phyloP scores from a whole-genome alignment of 805 yeast genomes.

The Spathaspora gorwiae region DNA sequence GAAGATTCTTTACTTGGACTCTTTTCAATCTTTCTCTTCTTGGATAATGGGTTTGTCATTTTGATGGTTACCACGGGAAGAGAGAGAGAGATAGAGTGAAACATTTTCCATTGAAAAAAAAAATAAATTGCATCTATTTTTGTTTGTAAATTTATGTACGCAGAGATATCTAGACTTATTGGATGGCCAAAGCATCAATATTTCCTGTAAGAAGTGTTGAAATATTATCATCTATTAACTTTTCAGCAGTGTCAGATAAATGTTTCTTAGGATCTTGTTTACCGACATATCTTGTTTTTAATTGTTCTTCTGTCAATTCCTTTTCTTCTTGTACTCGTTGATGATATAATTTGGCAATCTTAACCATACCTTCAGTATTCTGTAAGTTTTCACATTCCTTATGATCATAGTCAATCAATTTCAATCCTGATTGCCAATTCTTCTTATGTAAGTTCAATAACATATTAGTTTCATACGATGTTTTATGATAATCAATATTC shows the following conservation, averaged over 20 bases:
- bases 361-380: constrained; percentile 74
- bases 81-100: neutral
- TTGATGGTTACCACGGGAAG: neutral
- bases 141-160: too few species aligned
- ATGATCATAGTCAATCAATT: constrained; percentile 68
- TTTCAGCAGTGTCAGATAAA: constrained; percentile 81
- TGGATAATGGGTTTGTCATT: constrained; percentile 1
- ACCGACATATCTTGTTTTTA: constrained; percentile 95
- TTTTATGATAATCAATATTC: constrained; percentile 90
- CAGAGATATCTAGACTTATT: constrained; percentile 29
- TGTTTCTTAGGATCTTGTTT: constrained; percentile 99
- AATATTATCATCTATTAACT: constrained; percentile 82
- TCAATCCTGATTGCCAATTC: constrained; percentile 92
- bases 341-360: constrained; percentile 84
- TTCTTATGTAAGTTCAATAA: constrained; percentile 88
- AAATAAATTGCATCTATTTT: too few species aligned
- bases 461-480: constrained; percentile 90
- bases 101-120: too few species aligned
- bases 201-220: constrained; percentile 83
- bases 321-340: constrained; percentile 90
- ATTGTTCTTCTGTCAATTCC: constrained; percentile 79
- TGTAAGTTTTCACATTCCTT: constrained; percentile 74
- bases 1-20: constrained; percentile 31
- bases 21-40: neutral
- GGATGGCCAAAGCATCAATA: constrained; percentile 86